Evolutionary conservation across 257 asterid genomes (phyloP).

Genomic region (Solanum piurae): DNA sequence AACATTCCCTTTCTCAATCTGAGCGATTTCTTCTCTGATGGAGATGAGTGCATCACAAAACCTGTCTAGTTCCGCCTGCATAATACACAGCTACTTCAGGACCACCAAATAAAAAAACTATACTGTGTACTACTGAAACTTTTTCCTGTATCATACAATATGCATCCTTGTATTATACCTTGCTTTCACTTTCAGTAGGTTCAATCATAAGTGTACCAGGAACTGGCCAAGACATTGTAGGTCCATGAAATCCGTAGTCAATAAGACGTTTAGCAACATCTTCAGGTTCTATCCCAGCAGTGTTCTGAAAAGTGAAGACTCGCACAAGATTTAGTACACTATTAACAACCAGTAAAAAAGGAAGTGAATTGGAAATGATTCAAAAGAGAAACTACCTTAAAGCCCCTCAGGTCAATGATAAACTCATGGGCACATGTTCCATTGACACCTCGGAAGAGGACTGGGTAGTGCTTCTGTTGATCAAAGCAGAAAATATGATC

Average conservation of each 20-base stretch:
- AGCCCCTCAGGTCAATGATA: slow-evolving; percentile 83
- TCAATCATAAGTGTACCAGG: slow-evolving; percentile 99
- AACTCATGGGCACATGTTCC: slow-evolving; percentile 95
- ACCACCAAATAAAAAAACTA: background rate
- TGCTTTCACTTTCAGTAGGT: slow-evolving; percentile 99
- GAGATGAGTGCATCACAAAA: slow-evolving; percentile 89
- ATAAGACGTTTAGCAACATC: slow-evolving; percentile 97
- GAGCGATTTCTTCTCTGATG: slow-evolving; percentile 78
- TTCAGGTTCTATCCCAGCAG: slow-evolving; percentile 97
- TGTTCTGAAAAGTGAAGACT: slow-evolving; percentile 29
- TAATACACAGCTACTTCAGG: background rate
- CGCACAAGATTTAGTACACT: background rate
- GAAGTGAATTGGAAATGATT: background rate
- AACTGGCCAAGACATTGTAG: slow-evolving; percentile 99
- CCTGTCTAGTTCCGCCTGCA: slow-evolving; percentile 93
- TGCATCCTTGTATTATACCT: slow-evolving; percentile 35
- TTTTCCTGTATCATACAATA: background rate
- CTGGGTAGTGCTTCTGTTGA: slow-evolving; percentile 69
- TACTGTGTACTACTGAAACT: background rate
- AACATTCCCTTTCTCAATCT: slow-evolving; percentile 82
- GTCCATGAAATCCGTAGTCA: slow-evolving; percentile 96
- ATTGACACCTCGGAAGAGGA: slow-evolving; percentile 93
- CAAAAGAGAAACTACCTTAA: slow-evolving; percentile 43
- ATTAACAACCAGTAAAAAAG: background rate
- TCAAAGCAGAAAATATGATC: slow-evolving; percentile 12